phyloP scores from a whole-genome alignment of 2,329 filamentous ascomycete species.

The Aspergillus novofumigatus region DNA sequence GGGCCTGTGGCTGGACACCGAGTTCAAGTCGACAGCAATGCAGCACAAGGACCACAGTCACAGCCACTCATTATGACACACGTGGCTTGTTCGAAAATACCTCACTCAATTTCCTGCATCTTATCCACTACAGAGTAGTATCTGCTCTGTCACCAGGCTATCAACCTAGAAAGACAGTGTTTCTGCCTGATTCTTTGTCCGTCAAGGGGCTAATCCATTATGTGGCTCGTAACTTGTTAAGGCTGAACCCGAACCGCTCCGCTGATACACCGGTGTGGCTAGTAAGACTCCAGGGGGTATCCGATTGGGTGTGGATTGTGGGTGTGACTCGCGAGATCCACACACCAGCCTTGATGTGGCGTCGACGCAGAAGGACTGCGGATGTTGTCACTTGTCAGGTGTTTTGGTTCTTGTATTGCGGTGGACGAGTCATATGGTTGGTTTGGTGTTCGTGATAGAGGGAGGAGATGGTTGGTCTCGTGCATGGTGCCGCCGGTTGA shows the following conservation, averaged over 20 bases:
- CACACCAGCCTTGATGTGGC: background rate
- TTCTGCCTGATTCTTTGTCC: background rate
- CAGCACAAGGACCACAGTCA: background rate
- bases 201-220: background rate
- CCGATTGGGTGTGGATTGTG: background rate
- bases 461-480: too few relatives aligned
- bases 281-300: background rate
- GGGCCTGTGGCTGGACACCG: slow-evolving; percentile 2
- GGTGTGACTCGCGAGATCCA: background rate
- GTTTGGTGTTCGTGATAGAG: background rate
- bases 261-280: background rate
- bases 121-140: background rate
- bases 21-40: background rate
- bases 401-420: background rate
- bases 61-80: slow-evolving; percentile 12
- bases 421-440: background rate
- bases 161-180: background rate
- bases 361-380: background rate
- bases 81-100: slow-evolving; percentile 6
- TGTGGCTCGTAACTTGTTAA: background rate
- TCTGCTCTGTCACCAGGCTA: background rate
- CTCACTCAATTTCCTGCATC: background rate
- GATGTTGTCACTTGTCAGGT: too few relatives aligned
- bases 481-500: background rate
- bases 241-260: background rate